Conservation (phyloP, 805 yeast species). For the Helenozyma rhizophorensis region DNA sequence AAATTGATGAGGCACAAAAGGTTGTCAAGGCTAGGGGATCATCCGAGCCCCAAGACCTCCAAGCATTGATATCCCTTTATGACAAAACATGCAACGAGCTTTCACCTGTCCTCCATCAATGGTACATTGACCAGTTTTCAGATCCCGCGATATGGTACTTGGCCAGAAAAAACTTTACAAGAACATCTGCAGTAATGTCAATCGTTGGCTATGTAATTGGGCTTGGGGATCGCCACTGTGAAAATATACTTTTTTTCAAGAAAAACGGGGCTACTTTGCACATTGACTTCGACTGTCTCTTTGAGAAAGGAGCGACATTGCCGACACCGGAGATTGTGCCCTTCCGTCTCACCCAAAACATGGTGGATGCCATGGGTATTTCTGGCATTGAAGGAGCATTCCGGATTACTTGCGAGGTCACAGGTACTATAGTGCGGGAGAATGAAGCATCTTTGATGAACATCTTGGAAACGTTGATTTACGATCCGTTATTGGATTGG, state of each 20-base stretch:
- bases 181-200: constrained; percentile 93
- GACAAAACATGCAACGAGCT: constrained; percentile 27
- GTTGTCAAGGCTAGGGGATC: constrained; percentile 9
- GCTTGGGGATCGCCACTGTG: constrained; percentile 95
- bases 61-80: constrained; percentile 20
- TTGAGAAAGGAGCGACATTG: constrained; percentile 74
- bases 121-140: constrained; percentile 87
- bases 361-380: constrained; percentile 86
- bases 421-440: constrained; percentile 63
- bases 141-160: constrained; percentile 87
- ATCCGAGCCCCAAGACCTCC: constrained; percentile 10
- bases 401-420: constrained; percentile 80
- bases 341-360: constrained; percentile 81
- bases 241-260: constrained; percentile 73
- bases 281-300: constrained; percentile 94
- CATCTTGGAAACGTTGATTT: constrained; percentile 84
- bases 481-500: constrained; percentile 91
- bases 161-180: constrained; percentile 67
- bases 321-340: constrained; percentile 93
- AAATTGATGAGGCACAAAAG: constrained; percentile 30
- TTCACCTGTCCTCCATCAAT: constrained; percentile 73
- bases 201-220: constrained; percentile 94
- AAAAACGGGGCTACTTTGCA: constrained; percentile 78
- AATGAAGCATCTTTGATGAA: constrained; percentile 86
- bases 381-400: constrained; percentile 88